Conservation (phyloP, 371 early-diverging fungal genomes). For the Mortierella sp. region DNA sequence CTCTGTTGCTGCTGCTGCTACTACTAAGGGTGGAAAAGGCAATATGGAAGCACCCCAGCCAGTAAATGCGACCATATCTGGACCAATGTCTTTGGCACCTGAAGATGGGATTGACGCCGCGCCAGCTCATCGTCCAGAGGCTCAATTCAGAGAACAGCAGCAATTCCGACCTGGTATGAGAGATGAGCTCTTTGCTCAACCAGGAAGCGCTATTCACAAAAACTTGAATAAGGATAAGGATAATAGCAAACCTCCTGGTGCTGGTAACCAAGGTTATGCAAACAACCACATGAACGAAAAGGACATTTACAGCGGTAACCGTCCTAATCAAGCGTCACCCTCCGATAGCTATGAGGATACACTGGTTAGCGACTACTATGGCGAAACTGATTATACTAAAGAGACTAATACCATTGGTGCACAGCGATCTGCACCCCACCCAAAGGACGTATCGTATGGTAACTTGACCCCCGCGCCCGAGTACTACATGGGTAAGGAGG, state of each 20-base stretch:
- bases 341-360: slow-evolving; percentile 22
- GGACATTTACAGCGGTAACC: slow-evolving; percentile 1
- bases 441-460: slow-evolving; percentile 25
- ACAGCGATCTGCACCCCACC: slow-evolving; percentile 28
- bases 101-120: slow-evolving; percentile 16
- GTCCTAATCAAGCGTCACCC: not conserved
- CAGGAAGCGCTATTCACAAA: slow-evolving; percentile 20
- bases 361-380: slow-evolving; percentile 30
- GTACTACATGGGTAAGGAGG: slow-evolving; percentile 35
- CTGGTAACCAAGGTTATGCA: not conserved
- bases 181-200: slow-evolving; percentile 48
- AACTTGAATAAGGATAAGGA: not conserved
- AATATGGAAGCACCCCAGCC: not conserved
- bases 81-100: slow-evolving; percentile 43
- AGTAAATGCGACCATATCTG: slow-evolving; percentile 26
- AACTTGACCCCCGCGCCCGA: slow-evolving; percentile 43
- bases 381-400: slow-evolving; percentile 6
- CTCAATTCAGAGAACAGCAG: slow-evolving; percentile 44
- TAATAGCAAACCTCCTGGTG: slow-evolving; percentile 1
- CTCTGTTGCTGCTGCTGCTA: slow-evolving; percentile 21
- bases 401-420: slow-evolving; percentile 27
- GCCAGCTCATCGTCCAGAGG: slow-evolving; percentile 36
- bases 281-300: not conserved
- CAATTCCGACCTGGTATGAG: slow-evolving; percentile 50
- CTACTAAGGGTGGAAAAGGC: not conserved